Percentiles rank a stretch among this genome's conserved stretches.
Evolutionary conservation across 345 rosid genomes (phyloP).

Genomic region (Citrus medica): DNA sequence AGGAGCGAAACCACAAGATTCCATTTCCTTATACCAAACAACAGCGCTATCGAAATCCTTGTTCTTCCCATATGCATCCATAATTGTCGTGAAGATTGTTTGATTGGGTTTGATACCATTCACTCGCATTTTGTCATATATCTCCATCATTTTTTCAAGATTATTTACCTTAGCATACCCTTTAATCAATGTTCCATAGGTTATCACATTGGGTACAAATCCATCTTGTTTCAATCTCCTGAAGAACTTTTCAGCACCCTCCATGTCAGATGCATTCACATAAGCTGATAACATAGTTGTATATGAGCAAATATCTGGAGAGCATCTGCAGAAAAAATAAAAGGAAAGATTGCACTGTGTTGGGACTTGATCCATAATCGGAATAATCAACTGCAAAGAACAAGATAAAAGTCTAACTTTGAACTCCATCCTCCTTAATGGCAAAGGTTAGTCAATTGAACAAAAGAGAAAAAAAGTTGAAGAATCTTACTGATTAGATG

Average conservation of each 20-base stretch:
- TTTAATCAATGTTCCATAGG: conserved; percentile 80
- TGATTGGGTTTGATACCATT: conserved; percentile 68
- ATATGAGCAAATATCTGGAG: conserved; percentile 83
- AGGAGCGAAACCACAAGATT: conserved; percentile 52
- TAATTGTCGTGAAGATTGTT: conserved; percentile 74
- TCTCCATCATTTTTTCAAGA: conserved; percentile 74
- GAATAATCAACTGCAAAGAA: not conserved
- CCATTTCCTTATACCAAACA: conserved; percentile 88
- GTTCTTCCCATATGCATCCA: conserved; percentile 87
- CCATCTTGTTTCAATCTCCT: conserved; percentile 68
- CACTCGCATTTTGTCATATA: conserved; percentile 61
- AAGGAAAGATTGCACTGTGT: not conserved
- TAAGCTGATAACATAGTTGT: conserved; percentile 93
- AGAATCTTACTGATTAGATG: not conserved
- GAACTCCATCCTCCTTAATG: not conserved
- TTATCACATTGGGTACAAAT: conserved; percentile 63
- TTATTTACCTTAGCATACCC: conserved; percentile 72
- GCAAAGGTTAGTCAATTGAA: not conserved
- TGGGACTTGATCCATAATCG: not conserved
- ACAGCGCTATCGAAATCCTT: conserved; percentile 79
- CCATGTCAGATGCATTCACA: conserved; percentile 87
- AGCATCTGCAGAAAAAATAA: conserved; percentile 43
- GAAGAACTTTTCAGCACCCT: conserved; percentile 91
- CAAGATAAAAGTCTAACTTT: not conserved
- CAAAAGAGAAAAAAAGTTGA: not conserved